Evolutionary conservation across 495 filamentous ascomycete species (phyloP), one percentile per base, ranked within the genome.

Genomic region (Daldinia caldariorum): DNA sequence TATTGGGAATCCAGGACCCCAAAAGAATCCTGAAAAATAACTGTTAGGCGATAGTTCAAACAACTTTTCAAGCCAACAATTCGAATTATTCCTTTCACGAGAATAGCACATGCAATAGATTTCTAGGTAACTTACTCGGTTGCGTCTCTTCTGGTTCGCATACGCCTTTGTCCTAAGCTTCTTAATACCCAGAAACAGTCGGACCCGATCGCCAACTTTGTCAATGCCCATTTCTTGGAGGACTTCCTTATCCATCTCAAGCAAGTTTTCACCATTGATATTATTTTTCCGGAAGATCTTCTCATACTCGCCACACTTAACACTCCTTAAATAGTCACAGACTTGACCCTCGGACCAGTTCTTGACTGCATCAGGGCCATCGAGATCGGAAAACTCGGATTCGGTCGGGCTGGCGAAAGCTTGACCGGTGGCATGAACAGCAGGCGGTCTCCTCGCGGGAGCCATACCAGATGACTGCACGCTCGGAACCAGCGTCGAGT

Each of bases 151-250:
- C 60, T 89, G 89, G 74, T 92, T 93, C 61, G 91, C 89, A 74
- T 92, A 92, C 4, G 93, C 89, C 76, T 90, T 93, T 63, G 90
- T 93, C 63, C 95, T 85, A 31, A 99, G 87, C 73, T 94, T 90
- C 83, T 98, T 98, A 73, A 97, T 97, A 69, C 88, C 92, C 74
- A 91, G 87, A 78, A 93, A 94, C 54, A 99, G 90, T 66, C 95
- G 90, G n/a, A 99, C 93, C 38, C 96, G 89, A 79, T 99, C 96
- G 54, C 95, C 95, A 61, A 99, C 91, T 79, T 97, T 99, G 70
- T 97, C 97, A 68, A 99, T 93, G 29, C 95, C 95, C 88, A 99
- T 94, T 74, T 99, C 95, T 79, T 98, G 96, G 62, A 99, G 85
- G 51, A 95, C 92, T 58, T 91, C 89, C 82, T 97, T 96, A 77